Conservation (phyloP, 202 grass and related monocot genomes). For the Setaria italica region DNA sequence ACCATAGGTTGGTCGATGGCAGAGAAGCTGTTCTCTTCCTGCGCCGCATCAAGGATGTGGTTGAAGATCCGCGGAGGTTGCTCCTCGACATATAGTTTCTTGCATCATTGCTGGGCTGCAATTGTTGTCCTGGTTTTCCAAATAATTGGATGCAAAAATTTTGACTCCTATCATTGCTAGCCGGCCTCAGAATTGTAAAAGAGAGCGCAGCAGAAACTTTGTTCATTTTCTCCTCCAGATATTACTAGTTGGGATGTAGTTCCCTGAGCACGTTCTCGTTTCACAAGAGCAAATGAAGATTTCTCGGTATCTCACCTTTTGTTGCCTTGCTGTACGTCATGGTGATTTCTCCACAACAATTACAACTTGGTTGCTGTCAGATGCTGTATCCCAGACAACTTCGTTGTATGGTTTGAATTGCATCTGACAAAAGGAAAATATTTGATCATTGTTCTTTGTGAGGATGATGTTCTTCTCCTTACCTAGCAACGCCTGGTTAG, state of each 20-base stretch:
- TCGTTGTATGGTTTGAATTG: neutral
- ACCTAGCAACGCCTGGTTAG: too few species aligned
- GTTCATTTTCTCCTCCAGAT: neutral
- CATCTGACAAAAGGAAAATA: neutral
- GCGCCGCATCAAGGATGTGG: constrained; percentile 94
- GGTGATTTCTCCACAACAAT: neutral
- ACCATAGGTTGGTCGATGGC: constrained; percentile 93
- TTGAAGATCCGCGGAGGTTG: constrained; percentile 86
- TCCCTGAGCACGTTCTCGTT: neutral
- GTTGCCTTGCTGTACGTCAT: neutral
- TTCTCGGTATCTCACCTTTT: neutral
- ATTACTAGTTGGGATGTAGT: neutral
- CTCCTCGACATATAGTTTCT: constrained; percentile 79
- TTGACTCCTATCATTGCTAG: constrained; percentile 18
- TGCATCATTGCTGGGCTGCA: neutral
- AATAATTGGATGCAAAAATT: constrained; percentile 29
- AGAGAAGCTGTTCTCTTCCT: constrained; percentile 96
- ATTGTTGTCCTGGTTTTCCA: neutral
- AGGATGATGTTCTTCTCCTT: too few species aligned
- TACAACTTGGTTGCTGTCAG: neutral
- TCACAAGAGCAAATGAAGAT: neutral
- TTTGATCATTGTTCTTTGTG: too few species aligned
- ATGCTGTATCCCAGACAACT: neutral
- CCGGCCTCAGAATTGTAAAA: constrained; percentile 26
- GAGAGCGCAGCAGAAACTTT: neutral